Conservation (phyloP, 805 yeast genomes). For the Komagataella kurtzmanii region DNA sequence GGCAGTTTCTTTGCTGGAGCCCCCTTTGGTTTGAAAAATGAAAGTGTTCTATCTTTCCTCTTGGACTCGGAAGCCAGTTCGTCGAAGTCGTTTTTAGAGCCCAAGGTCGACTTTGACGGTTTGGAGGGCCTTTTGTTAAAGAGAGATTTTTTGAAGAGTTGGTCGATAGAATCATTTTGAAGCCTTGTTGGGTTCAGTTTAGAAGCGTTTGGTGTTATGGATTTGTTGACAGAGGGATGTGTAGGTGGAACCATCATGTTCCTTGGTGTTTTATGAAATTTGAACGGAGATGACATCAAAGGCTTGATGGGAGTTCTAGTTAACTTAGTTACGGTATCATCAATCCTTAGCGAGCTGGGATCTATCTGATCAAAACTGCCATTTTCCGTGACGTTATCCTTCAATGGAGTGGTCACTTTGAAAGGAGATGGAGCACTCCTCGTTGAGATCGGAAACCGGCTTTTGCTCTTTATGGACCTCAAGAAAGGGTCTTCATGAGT, state of each 20-base stretch:
- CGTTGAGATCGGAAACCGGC: background rate
- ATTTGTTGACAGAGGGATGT: constrained; percentile 2
- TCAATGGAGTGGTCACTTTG: background rate
- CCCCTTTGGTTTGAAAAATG: background rate
- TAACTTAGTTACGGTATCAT: constrained; percentile 49
- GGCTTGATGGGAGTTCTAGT: constrained; percentile 16
- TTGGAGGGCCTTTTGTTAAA: background rate
- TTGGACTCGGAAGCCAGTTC: background rate
- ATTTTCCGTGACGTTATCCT: background rate
- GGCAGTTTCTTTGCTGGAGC: background rate
- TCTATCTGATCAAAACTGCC: constrained; percentile 21
- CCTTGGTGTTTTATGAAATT: constrained; percentile 5
- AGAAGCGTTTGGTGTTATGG: constrained; percentile 3
- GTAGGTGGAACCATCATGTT: constrained; percentile 1
- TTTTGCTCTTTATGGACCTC: background rate
- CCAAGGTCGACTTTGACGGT: background rate
- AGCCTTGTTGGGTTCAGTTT: background rate
- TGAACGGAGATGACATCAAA: constrained; percentile 18
- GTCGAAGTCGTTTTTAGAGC: background rate
- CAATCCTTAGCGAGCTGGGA: constrained; percentile 30
- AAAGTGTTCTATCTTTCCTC: background rate
- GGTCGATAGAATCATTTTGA: background rate
- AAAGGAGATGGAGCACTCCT: background rate
- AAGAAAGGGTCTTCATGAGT: constrained; percentile 1
- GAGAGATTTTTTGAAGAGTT: background rate